Percentiles rank a stretch among this genome's conserved stretches.
These are phyloP conservation scores for Penicillium manginii DNA, from an alignment of 495 filamentous ascomycete species.

Conservation along the genomic window DNA sequence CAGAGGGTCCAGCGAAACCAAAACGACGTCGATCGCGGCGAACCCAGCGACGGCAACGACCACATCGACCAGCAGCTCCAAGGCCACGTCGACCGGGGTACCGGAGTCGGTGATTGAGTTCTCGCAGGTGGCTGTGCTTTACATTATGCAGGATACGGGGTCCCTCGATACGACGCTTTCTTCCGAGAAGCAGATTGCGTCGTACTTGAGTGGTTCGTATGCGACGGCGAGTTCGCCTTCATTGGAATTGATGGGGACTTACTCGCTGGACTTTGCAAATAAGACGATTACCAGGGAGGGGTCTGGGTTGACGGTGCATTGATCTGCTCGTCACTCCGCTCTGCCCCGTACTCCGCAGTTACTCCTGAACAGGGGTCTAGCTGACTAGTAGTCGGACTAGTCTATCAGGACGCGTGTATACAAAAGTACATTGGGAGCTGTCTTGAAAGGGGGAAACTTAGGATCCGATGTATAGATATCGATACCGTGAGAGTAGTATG, in stretches of 20 bases:
- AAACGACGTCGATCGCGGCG: conserved; percentile 12
- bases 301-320: conserved; percentile 47
- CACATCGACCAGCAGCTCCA: conserved; percentile 8
- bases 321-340: conserved; percentile 7
- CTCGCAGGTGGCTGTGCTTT: conserved; percentile 51
- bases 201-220: conserved; percentile 37
- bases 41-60: conserved; percentile 14
- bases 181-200: conserved; percentile 40
- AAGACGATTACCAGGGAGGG: conserved; percentile 43
- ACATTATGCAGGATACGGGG: conserved; percentile 53
- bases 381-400: no score
- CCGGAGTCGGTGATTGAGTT: conserved; percentile 42
- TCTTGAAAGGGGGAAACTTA: background rate
- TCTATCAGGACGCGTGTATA: background rate
- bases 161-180: conserved; percentile 37
- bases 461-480: no score
- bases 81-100: conserved; percentile 24
- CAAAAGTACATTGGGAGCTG: background rate
- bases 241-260: conserved; percentile 33
- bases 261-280: conserved; percentile 46
- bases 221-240: conserved; percentile 19
- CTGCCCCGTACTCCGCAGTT: background rate
- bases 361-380: no score
- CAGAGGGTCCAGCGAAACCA: conserved; percentile 10
- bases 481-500: background rate